Base-by-base conservation (phyloP, 179 eudicot genomes). In the Heliamphora ciliata region DNA sequence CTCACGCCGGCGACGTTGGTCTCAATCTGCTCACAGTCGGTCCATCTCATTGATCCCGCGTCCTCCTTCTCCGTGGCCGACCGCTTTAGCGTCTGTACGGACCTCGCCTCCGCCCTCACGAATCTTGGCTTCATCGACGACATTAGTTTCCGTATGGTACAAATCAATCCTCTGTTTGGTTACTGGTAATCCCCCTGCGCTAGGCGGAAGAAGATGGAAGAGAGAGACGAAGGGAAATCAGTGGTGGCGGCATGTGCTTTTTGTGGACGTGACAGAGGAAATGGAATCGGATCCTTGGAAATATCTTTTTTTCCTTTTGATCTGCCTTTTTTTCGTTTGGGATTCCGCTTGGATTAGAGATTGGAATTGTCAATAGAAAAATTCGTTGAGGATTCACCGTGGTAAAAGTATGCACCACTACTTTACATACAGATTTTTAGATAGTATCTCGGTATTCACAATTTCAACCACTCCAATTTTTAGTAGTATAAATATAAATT, bases 91-190 rank as follows among this genome's bases (percentile, higher is more conserved):
- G 58, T 84, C 81, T 88, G 88, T 67, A 70, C 87, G 18, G 84
- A 88, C 13, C 77, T 89, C 56, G 89, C 92, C 66, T 76, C 83
- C 69, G 80, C 86, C 46, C 71, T 89, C 75, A 76, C 82, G 48
- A 21, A 48, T 54, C 78, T 89, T 4, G 92, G 92, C 64, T 89
- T 79, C 83, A 58, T 71, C 73, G 85, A 85, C 2, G 85, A 89
- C 40, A 74, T 86, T 46, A 85, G 86, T 88, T 89, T 89, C 79
- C 90, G 84, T 80, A 88, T 86, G 89, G 89, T 89, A 68, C 76
- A 1, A n/a, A 44, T 18, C 9, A 13, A 10, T 59, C 18, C 71
- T 59, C 78, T 15, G 59, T 69, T 71, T 18, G 71, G 80, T 14
- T 77, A 0, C 58, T 24, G n/a, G 63, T 6, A 17, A 72, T 17